phyloP scores from a whole-genome alignment of 768 basidiomycete genomes.

The Russula sp. region DNA sequence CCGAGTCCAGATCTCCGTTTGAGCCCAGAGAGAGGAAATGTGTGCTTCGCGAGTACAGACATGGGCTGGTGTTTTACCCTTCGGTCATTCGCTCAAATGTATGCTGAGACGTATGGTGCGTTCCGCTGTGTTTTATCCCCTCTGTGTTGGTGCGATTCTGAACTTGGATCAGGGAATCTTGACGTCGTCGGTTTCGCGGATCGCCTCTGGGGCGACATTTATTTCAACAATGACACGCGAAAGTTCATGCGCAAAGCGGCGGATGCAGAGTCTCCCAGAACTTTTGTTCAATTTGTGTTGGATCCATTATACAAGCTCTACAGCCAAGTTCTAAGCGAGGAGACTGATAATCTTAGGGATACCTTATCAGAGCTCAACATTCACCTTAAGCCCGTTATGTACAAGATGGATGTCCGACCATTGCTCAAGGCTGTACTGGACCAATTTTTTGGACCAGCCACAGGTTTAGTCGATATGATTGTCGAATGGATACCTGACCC shows the following conservation, averaged over 20 bases:
- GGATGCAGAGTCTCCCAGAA: constrained; percentile 71
- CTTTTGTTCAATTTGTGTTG: constrained; percentile 94
- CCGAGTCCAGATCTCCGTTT: constrained; percentile 82
- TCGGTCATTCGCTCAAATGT: constrained; percentile 91
- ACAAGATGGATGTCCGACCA: constrained; percentile 98
- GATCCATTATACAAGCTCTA: constrained; percentile 97
- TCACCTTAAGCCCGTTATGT: constrained; percentile 83
- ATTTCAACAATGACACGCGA: constrained; percentile 75
- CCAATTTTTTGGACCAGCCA: constrained; percentile 91
- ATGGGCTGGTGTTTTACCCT: constrained; percentile 99
- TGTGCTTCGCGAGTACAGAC: constrained; percentile 93
- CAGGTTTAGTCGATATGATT: constrained; percentile 89
- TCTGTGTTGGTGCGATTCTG: not conserved
- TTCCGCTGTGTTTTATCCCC: not conserved
- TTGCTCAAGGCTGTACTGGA: constrained; percentile 87
- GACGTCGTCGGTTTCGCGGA: constrained; percentile 83
- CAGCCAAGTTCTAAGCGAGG: constrained; percentile 89
- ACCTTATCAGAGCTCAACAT: constrained; percentile 78
- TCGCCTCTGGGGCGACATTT: constrained; percentile 97
- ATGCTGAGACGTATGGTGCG: constrained; percentile 85
- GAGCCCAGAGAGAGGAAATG: constrained; percentile 93
- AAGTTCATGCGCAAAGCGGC: constrained; percentile 84
- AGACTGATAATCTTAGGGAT: constrained; percentile 76
- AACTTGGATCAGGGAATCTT: constrained; percentile 46
- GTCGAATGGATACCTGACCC: constrained; percentile 87